Evolutionary conservation across 2,329 filamentous ascomycete genomes (phyloP), one percentile per base, ranked within the genome.

Genomic region (Amesomyces nigricolor): DNA sequence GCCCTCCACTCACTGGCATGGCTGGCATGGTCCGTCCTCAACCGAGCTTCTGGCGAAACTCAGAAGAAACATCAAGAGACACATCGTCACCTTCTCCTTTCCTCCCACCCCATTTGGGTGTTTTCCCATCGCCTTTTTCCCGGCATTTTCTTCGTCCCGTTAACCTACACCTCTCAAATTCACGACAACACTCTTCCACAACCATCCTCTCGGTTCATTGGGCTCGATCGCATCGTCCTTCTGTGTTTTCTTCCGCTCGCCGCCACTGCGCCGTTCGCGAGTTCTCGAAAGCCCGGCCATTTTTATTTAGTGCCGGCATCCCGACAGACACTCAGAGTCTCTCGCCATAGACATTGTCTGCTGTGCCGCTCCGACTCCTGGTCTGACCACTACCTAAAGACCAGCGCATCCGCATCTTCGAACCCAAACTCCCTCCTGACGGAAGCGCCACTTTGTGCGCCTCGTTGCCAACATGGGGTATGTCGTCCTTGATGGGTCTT

Each of bases 391-490:
- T 8, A 42, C 22, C 22, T 26, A 26, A 16, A 46, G 38, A 13
- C 17, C 6, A 13, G 43, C 30, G 40, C 11, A 43, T 35, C 35
- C 11, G 7, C 56, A 16, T 42, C 40, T 52, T 38, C 40, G n/a
- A n/a, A 40, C 22, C 22, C n/a, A 11, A 29, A 29, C 45, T 10
- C 22, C 14, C 8, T n/a, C 35, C 13, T 14, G 22, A n/a, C n/a
- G 22, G 39, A 16, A 53, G 55, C 57, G 49, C 47, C 38, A 43
- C 51, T 9, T 40, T 37, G 44, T 47, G 55, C 47, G 16, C 16
- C 51, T 45, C 26, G 37, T 42, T 38, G 40, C 46, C 61, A 67
- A 60, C 58, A 70, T 70, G 67, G 67, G 67, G 67, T 69, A 48
- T 29, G 62, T 59, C 32, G 40, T 32, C 30, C 26, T 16, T n/a